Evolutionary conservation across 1,284 basidiomycete genomes (phyloP).

Genomic region (Mycena sp.): DNA sequence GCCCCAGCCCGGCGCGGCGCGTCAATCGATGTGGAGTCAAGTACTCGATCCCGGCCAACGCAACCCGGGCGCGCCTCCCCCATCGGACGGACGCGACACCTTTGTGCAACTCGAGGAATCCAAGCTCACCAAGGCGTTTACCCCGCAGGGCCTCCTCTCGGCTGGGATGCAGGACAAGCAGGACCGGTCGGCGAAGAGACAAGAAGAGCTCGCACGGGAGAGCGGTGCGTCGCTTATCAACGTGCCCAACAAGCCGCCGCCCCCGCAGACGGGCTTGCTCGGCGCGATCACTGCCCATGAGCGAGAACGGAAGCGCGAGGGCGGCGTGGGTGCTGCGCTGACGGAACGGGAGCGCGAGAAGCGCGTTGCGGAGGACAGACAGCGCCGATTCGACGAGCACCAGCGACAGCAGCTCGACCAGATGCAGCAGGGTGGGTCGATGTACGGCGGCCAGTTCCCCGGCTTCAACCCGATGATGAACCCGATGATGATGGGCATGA

Average conservation of each 20-base stretch:
- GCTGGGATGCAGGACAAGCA: conserved; percentile 96
- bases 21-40: conserved; percentile 85
- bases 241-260: conserved; percentile 93
- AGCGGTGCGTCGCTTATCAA: conserved; percentile 91
- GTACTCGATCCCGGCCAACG: conserved; percentile 82
- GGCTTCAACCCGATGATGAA: conserved; percentile 66
- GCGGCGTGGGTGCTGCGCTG: conserved; percentile 92
- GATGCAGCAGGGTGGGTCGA: conserved; percentile 78
- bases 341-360: conserved; percentile 96
- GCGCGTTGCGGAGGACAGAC: conserved; percentile 88
- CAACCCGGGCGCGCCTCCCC: conserved; percentile 51
- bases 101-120: conserved; percentile 88
- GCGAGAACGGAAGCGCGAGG: conserved; percentile 92
- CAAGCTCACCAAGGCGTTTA: conserved; percentile 91
- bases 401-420: conserved; percentile 91
- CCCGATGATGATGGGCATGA: conserved; percentile 54
- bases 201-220: conserved; percentile 93
- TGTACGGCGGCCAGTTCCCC: conserved; percentile 65
- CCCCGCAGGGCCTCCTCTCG: conserved; percentile 93
- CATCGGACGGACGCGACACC: conserved; percentile 61
- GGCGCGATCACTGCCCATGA: conserved; percentile 97
- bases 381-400: conserved; percentile 90
- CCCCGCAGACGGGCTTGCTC: conserved; percentile 94
- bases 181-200: conserved; percentile 93
- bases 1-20: conserved; percentile 61